These are phyloP conservation scores for Peronosclerospora sorghi DNA, from an alignment of 352 stramenopile genomes.

Conservation along the genomic window DNA sequence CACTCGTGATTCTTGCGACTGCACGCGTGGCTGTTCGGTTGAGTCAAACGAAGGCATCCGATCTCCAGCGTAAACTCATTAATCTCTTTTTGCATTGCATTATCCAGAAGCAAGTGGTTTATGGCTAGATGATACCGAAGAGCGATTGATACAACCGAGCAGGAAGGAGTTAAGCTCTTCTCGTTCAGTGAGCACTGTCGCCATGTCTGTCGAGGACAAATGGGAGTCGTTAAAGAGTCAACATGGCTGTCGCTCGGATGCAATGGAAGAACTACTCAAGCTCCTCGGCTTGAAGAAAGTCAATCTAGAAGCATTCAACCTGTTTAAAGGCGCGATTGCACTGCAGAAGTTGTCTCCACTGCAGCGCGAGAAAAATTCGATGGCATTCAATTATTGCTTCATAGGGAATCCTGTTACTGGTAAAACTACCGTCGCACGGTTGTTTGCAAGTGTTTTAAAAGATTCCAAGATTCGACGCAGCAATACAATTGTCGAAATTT, in stretches of 20 bases:
- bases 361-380: conserved; percentile 62
- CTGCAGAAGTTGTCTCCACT: conserved; percentile 37
- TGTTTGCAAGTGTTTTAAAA: conserved; percentile 72
- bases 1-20: conserved; percentile 44
- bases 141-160: conserved; percentile 2
- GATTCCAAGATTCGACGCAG: conserved; percentile 55
- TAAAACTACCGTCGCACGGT: conserved; percentile 70
- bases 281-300: conserved; percentile 77
- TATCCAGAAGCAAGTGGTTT: conserved; percentile 36
- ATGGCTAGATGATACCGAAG: conserved; percentile 36
- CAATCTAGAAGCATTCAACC: conserved; percentile 55
- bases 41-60: conserved; percentile 5
- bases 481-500: conserved; percentile 27
- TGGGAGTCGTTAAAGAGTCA: conserved; percentile 56
- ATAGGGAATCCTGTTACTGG: conserved; percentile 60
- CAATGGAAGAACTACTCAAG: conserved; percentile 76
- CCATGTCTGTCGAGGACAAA: conserved; percentile 22
- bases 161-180: background rate
- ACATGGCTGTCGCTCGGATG: conserved; percentile 34
- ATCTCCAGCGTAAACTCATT: conserved; percentile 27
- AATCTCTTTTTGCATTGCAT: conserved; percentile 34
- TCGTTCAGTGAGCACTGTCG: background rate
- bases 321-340: conserved; percentile 67
- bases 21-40: conserved; percentile 23
- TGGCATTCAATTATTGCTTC: conserved; percentile 67